Evolutionary conservation across 345 rosid genomes (phyloP), one percentile per base, ranked within the genome.

Genomic region (Lepidium aucheri): DNA sequence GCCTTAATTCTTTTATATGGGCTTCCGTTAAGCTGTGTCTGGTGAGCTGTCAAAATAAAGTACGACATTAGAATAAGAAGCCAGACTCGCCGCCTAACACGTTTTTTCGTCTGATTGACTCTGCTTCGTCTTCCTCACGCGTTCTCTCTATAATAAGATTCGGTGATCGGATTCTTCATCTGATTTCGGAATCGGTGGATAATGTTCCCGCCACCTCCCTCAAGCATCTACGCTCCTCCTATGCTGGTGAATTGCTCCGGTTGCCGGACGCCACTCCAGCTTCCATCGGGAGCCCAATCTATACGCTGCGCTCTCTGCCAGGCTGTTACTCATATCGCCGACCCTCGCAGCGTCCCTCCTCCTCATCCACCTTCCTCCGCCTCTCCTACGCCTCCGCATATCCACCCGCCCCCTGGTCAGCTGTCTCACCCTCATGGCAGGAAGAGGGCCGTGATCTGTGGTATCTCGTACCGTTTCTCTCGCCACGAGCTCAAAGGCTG

Each of bases 401-500:
- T 70, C 73, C 86, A 77, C 76, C 81, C 89, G 42, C 80, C 83
- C 34, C 73, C 85, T 5, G 87, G 86, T 0, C 78, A 78, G 39
- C 84, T 81, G 22, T 85, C 97, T 11, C 71, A 69, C 74, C 77
- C 85, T 1, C 85, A 84, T 62, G 91, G 96, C 18, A 77, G 86
- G 63, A 91, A 81, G 79, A 82, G 81, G 70, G 98, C 98, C 7
- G 90, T 91, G 76, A 86, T 91, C 42, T 80, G 84, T 67, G 98
- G 95, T 53, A 85, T 91, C n/a, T 88, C 92, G 33, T 91, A 91
- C 56, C 75, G 70, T 71, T 75, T 62, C 67, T 88, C 97, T 18
- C 80, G 90, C 67, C 89, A 83, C 67, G 96, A 88, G 84, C 90
- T 91, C 51, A 83, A 89, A 66, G 96, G 97, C 12, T 91, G 97